Base-by-base conservation (phyloP, 345 rosid species). In the Dimocarpus longan region DNA sequence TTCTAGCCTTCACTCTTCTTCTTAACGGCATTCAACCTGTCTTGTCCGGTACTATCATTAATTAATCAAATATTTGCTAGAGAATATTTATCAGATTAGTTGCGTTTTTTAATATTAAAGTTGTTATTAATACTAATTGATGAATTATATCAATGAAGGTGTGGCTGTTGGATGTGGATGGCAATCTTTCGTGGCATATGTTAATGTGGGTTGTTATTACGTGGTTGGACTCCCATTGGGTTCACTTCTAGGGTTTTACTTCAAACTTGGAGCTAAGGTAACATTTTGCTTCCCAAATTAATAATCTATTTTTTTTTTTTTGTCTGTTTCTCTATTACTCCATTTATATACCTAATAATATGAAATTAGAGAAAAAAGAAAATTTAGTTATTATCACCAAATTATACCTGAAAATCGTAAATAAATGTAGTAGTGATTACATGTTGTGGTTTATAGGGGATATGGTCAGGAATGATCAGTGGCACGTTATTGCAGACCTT, bases 151-250 rank as follows among this genome's bases (percentile, higher is more conserved):
- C 39, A 16, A 54, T 70, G 22, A 68, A 90, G 97, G 97, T 52
- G 95, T 90, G 72, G 95, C 95, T 48, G 96, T 93, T 72, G 98
- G 98, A 50, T 91, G 96, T 13, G 98, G 96, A 42, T 91, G 98
- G 96, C 96, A 90, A 87, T 76, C 86, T 21, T 87, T 85, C 76
- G 97, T 92, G 15, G 98, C 97, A 0, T 92, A 89, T 70, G 90
- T 93, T 9, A 93, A 93, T 16, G 81, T 90, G 0, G 98, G 88
- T 24, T 93, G 97, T 26, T 93, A 90, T 62, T 91, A 92, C 66
- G 77, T 85, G n/a, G 79, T 93, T 12, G 97, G 97, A 6, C 48
- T 93, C 12, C 98, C 97, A 8, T 71, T 91, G 70, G 98, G 95
- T 0, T 72, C 72, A 69, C 73, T 91, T 46, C 80, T 92, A 13